Evolutionary conservation across 2,329 filamentous ascomycete genomes (phyloP).

Genomic region (Fusarium staphyleae): DNA sequence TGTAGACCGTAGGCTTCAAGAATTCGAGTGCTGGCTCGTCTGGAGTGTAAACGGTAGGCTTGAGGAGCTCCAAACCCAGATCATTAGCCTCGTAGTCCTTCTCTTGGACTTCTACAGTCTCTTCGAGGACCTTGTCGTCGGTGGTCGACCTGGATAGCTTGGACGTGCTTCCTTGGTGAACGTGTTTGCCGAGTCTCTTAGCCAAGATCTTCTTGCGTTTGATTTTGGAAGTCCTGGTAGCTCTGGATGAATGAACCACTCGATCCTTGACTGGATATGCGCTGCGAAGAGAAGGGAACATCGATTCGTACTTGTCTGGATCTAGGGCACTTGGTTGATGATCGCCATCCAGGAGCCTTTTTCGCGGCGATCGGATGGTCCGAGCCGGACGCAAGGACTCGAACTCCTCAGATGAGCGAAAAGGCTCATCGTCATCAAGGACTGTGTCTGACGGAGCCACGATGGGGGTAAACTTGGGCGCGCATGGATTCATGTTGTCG

Average conservation of each 20-base stretch:
- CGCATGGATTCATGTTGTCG: constrained; percentile 42
- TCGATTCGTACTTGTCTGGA: constrained; percentile 32
- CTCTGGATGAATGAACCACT: background rate
- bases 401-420: constrained; percentile 6
- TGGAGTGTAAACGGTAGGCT: constrained; percentile 24
- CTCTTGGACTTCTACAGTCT: background rate
- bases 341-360: background rate
- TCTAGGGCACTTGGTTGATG: constrained; percentile 20
- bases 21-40: constrained; percentile 11
- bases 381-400: constrained; percentile 4
- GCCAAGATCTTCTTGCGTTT: constrained; percentile 1
- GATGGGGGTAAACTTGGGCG: constrained; percentile 39
- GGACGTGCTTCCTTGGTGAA: background rate
- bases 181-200: background rate
- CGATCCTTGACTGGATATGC: constrained; percentile 5
- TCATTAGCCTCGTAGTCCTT: background rate
- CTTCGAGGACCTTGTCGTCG: background rate
- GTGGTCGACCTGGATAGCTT: background rate
- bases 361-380: background rate
- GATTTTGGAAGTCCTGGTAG: background rate
- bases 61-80: constrained; percentile 7
- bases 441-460: constrained; percentile 4
- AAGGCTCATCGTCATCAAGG: constrained; percentile 2
- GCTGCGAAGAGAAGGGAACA: constrained; percentile 34
- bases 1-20: constrained; percentile 22